Evolutionary conservation across 306 rosid genomes (phyloP).

Genomic region (Oxytropis ochrocephala): DNA sequence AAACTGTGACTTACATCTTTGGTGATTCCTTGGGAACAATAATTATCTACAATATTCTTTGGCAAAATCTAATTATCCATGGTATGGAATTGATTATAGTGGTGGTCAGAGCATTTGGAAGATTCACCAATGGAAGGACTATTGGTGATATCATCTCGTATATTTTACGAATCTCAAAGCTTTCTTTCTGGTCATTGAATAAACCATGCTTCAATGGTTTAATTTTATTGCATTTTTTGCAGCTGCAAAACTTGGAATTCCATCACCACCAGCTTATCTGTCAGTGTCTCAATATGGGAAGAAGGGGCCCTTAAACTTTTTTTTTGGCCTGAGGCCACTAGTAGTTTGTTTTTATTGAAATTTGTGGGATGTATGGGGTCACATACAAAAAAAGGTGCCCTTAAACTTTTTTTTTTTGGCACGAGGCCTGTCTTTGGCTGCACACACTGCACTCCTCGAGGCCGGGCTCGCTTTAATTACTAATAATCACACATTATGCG

Average conservation of each 20-base stretch:
- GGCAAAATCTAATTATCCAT: conserved; percentile 69
- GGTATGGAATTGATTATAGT: conserved; percentile 75
- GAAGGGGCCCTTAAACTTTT: no score
- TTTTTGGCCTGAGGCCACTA: no score
- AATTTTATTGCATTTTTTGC: conserved; percentile 9
- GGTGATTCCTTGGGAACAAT: conserved; percentile 90
- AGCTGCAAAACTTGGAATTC: conserved; percentile 70
- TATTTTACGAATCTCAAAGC: not conserved
- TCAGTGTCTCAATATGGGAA: conserved; percentile 51
- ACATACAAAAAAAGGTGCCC: no score
- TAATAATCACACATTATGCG: no score
- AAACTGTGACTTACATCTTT: conserved; percentile 45
- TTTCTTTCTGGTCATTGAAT: not conserved
- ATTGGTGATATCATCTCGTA: conserved; percentile 79
- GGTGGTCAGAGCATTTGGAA: conserved; percentile 74
- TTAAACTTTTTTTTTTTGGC: no score
- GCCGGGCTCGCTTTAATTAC: no score
- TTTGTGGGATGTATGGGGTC: no score
- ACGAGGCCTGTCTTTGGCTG: no score
- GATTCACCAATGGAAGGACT: conserved; percentile 86
- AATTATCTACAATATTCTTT: conserved; percentile 63
- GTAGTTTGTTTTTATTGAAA: no score
- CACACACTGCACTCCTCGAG: no score
- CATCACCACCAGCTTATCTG: conserved; percentile 70
- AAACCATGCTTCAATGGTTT: not conserved